Evolutionary conservation across 805 yeast species (phyloP).

Genomic region (Saturnispora diversa): DNA sequence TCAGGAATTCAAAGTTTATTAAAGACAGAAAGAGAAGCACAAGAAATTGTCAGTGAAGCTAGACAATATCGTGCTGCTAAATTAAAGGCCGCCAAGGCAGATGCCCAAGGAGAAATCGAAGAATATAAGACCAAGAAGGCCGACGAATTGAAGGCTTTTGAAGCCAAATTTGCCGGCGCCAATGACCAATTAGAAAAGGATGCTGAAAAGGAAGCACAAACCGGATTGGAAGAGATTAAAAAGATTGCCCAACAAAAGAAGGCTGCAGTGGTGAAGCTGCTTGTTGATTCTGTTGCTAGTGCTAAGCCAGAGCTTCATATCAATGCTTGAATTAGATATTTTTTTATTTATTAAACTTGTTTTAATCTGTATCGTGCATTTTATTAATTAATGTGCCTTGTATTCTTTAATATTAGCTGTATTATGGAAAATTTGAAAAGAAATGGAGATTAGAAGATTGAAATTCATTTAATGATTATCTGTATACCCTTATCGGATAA

Average conservation of each 20-base stretch:
- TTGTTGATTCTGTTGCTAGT: constrained; percentile 68
- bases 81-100: constrained; percentile 88
- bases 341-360: neutral
- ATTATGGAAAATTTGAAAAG: no score
- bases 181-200: constrained; percentile 71
- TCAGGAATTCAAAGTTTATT: constrained; percentile 64
- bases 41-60: constrained; percentile 87
- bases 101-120: constrained; percentile 84
- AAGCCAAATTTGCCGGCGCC: constrained; percentile 63
- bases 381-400: no score
- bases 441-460: no score
- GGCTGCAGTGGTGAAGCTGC: constrained; percentile 58
- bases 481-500: no score
- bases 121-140: constrained; percentile 82
- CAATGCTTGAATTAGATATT: constrained; percentile 32
- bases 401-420: no score
- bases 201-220: constrained; percentile 67
- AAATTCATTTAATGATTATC: no score
- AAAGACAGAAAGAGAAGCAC: constrained; percentile 95
- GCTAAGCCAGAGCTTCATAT: constrained; percentile 80
- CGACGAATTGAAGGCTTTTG: constrained; percentile 64
- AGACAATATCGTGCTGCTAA: constrained; percentile 83
- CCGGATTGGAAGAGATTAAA: constrained; percentile 61
- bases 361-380: no score
- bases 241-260: constrained; percentile 56